A percentile compares a stretch with the other conserved stretches of the same genome.
These are phyloP conservation scores for Skeletonema potamos DNA, from an alignment of 108 stramenopile genomes.

Conservation along the genomic window DNA sequence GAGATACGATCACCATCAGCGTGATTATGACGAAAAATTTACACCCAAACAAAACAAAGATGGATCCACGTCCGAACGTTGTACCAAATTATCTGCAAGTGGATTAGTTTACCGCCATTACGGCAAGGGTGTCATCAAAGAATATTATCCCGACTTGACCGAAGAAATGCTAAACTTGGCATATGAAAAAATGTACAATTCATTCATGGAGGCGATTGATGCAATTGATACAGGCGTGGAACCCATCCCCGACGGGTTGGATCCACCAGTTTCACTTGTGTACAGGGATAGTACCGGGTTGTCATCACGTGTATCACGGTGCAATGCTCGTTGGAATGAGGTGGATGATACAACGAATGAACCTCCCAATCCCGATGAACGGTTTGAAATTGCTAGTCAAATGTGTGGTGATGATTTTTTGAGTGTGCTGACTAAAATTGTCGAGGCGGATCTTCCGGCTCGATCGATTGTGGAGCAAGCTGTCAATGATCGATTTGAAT, in stretches of 20 bases:
- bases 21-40: slow-evolving; percentile 87
- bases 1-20: slow-evolving; percentile 98
- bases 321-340: slow-evolving; percentile 97
- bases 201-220: slow-evolving; percentile 96
- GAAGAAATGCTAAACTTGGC: slow-evolving; percentile 60
- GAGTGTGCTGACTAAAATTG: slow-evolving; percentile 67
- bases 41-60: slow-evolving; percentile 37
- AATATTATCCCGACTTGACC: slow-evolving; percentile 65
- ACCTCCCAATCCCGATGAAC: slow-evolving; percentile 69
- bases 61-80: slow-evolving; percentile 51
- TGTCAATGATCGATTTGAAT: slow-evolving; percentile 56
- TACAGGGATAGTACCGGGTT: slow-evolving; percentile 91
- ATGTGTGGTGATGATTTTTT: slow-evolving; percentile 91
- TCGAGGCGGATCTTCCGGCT: slow-evolving; percentile 93
- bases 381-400: slow-evolving; percentile 87
- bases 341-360: slow-evolving; percentile 32
- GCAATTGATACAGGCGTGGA: slow-evolving; percentile 99
- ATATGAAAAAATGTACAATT: slow-evolving; percentile 81
- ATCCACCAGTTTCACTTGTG: slow-evolving; percentile 27
- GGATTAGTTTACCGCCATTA: slow-evolving; percentile 98
- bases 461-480: slow-evolving; percentile 83
- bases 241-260: slow-evolving; percentile 46
- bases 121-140: slow-evolving; percentile 86
- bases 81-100: slow-evolving; percentile 87
- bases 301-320: slow-evolving; percentile 75